Base-by-base conservation (phyloP, 495 filamentous ascomycete genomes). In the Neurospora cerealis region DNA sequence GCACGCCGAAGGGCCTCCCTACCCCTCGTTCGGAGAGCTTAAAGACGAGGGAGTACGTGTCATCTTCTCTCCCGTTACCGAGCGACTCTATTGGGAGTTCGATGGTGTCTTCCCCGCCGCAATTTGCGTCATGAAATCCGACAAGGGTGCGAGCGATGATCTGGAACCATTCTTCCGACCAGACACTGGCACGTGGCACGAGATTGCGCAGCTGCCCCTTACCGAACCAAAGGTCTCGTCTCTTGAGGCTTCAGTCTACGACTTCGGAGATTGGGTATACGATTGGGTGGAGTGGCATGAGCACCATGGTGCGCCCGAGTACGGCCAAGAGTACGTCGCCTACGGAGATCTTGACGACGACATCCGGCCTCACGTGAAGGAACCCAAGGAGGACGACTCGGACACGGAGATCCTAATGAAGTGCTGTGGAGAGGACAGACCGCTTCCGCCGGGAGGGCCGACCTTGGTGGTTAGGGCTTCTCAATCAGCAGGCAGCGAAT, bases 201-300 rank as follows among this genome's bases (percentile, higher is more conserved):
- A 73, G n/a, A 72, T 77, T 48, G 42, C 77, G 34, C 70, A 75
- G 39, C 44, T 70, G 69, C 74, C 76, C 7, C 28, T 79, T 2
- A 73, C 76, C 37, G 77, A 79, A 42, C 77, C 76, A 54, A 79
- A 76, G 40, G 13, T 76, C 69, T 79, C 77, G 39, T 79, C 77
- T 76, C 34, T 79, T 34, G 70, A 48, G 37, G 76, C 41, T 42
- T 60, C 41, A 37, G 39, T 76, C 7, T 40, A 69, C 46, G 71
- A 77, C 19, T 69, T 77, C 34, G 40, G 72, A 4, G 9, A 39
- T 11, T 79, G 76, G 76, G 76, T 75, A 73, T 41, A n/a, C 48
- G 70, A 42, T 69, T 77, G 77, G 76, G 13, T 48, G 8, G 76
- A 8, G 72, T 77, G 69, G 46, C 71, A 75, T 71, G 19, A 54